These are phyloP conservation scores for Colletotrichum sp. DNA, from an alignment of 2,329 filamentous ascomycete species.

Conservation along the genomic window DNA sequence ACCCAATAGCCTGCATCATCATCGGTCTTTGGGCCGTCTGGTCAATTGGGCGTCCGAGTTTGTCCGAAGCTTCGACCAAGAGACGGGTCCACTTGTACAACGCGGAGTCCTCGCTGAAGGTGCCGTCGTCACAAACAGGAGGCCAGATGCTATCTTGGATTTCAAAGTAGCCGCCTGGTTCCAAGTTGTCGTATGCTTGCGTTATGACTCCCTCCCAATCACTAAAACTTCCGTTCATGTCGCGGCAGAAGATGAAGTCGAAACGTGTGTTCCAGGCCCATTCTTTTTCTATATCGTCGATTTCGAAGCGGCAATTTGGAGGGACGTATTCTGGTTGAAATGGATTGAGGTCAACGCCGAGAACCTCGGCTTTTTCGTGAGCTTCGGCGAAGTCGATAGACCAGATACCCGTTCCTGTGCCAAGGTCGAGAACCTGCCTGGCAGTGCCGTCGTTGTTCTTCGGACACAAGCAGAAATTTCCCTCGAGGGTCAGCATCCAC, in stretches of 20 bases:
- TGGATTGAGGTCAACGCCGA: not conserved
- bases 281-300: constrained; percentile 39
- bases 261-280: constrained; percentile 42
- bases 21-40: not conserved
- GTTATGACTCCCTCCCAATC: constrained; percentile 58
- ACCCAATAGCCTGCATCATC: too few species aligned
- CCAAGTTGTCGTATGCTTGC: constrained; percentile 37
- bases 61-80: not conserved
- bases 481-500: not conserved
- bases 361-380: not conserved
- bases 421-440: constrained; percentile 21
- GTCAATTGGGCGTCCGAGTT: not conserved
- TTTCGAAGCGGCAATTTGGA: constrained; percentile 40
- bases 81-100: not conserved
- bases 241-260: constrained; percentile 64
- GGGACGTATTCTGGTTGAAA: constrained; percentile 28
- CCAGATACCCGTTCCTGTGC: not conserved
- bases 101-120: not conserved
- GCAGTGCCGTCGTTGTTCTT: constrained; percentile 14
- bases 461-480: constrained; percentile 31
- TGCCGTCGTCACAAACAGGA: not conserved
- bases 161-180: not conserved
- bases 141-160: not conserved
- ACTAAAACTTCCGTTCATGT: constrained; percentile 57
- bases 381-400: not conserved